Evolutionary conservation across 148 eudicot genomes (phyloP), one percentile per base, ranked within the genome.

Genomic region (Limonium bicolor): DNA sequence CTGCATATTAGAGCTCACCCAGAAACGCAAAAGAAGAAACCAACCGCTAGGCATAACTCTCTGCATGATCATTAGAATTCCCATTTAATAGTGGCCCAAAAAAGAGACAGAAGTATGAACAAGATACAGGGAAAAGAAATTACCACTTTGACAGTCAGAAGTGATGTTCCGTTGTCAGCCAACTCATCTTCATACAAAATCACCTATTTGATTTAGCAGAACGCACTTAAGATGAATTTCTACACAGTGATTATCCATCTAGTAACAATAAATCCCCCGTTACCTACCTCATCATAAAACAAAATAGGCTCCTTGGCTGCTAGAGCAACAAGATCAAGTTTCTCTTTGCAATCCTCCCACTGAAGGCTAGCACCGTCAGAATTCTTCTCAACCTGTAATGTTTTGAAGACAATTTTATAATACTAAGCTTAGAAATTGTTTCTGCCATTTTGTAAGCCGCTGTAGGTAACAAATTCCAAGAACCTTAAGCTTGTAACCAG

Each of bases 101-200:
- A 20, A 43, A 14, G 30, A n/a, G n/a, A n/a, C n/a, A n/a, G n/a
- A n/a, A n/a, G n/a, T n/a, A n/a, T n/a, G n/a, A n/a, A n/a, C n/a
- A n/a, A n/a, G n/a, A n/a, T n/a, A n/a, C n/a, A n/a, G n/a, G n/a
- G n/a, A n/a, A n/a, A n/a, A 50, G 23, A 21, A 31, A 27, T 68
- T 90, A 90, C 95, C 93, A 90, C 93, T 90, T 90, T 90, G 10
- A 75, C 93, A 12, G 93, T 90, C 60, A 90, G 68, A 49, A 90
- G 81, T 41, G 99, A 84, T 45, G 76, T 71, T 44, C 99, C 95
- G 47, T 62, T 84, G 60, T 80, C 99, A 30, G 82, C 84, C 59
- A 84, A 65, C 66, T 90, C 99, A 70, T 90, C 95, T 70, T 90
- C 95, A 66, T 90, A 84, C 53, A 90, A 66, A 54, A 80, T 61